Evolutionary conservation across 306 rosid species (phyloP), one percentile per base, ranked within the genome.

Genomic region (Gynostemma pentaphyllum): DNA sequence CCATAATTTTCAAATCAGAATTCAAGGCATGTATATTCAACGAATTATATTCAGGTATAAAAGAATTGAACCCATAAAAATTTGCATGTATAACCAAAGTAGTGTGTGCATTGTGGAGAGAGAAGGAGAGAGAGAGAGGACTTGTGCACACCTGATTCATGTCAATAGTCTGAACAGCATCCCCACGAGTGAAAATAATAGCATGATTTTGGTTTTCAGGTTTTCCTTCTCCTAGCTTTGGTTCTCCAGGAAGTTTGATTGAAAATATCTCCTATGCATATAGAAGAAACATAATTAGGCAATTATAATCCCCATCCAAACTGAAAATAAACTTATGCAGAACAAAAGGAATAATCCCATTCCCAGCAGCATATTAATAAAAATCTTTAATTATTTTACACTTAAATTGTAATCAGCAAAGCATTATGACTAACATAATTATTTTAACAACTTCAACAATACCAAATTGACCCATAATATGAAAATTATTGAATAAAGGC

Each of bases 191-290:
- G 77, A 92, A 92, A 71, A 92, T 39, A 66, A 92, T 88, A 18
- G 98, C 96, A 77, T 92, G 98, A 68, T 92, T 92, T 85, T 92
- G 98, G 78, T 92, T 92, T 80, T 92, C 98, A 13, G 98, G 98
- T 78, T 92, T 92, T 72, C 98, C 98, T 86, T 92, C 98, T 64
- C 98, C 98, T 32, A 92, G 90, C 87, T 88, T 92, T 13, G 98
- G 98, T 73, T 92, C 86, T 64, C 98, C 98, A 67, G 98, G 98
- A 72, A 92, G 96, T 79, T 79, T 92, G 53, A 92, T 83, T 42
- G 98, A 87, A 77, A 75, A 92, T 77, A 92, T 78, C 72, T 88
- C 98, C 98, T 92, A 62, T 13, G 32, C 48, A 64, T 67, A 68
- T 52, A 50, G 57, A 73, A 66, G 14, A 59, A 53, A 11, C 54